These are phyloP conservation scores for Paragyromitra xinjiangensis DNA, from an alignment of 495 filamentous ascomycete species.

Conservation along the genomic window DNA sequence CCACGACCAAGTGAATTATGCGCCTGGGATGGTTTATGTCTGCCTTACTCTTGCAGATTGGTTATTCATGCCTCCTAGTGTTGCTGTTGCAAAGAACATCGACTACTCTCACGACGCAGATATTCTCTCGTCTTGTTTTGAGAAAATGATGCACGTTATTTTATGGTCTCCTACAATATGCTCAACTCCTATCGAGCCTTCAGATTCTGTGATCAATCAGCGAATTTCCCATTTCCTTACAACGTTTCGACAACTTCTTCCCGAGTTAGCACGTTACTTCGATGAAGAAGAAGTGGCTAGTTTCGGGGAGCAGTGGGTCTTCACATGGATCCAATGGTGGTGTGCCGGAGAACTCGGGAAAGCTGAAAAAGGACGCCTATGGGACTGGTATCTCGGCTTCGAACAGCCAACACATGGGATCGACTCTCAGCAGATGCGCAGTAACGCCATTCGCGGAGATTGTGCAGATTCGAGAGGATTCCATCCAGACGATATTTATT, in stretches of 20 bases:
- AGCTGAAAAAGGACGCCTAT: constrained; percentile 53
- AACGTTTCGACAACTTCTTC: constrained; percentile 52
- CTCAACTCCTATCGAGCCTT: constrained; percentile 51
- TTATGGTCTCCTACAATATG: constrained; percentile 48
- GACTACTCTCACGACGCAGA: constrained; percentile 40
- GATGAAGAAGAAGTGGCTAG: constrained; percentile 56
- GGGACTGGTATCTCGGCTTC: constrained; percentile 57
- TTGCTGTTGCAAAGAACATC: constrained; percentile 23
- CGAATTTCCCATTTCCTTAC: constrained; percentile 56
- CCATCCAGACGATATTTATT: constrained; percentile 51
- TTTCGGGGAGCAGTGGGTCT: constrained; percentile 56
- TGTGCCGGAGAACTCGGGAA: constrained; percentile 54
- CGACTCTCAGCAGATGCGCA: constrained; percentile 25
- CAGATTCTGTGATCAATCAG: constrained; percentile 49
- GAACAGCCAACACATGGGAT: constrained; percentile 37
- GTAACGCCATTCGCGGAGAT: constrained; percentile 46
- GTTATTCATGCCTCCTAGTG: constrained; percentile 49
- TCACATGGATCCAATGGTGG: constrained; percentile 57
- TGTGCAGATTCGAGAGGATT: constrained; percentile 35
- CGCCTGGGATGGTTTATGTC: constrained; percentile 54
- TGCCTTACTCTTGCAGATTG: constrained; percentile 53
- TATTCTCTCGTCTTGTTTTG: constrained; percentile 48
- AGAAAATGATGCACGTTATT: constrained; percentile 53
- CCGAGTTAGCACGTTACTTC: constrained; percentile 53
- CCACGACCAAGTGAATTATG: constrained; percentile 51